Evolutionary conservation across 768 basidiomycete genomes (phyloP).

Genomic region (Tylopilus vinaceipallidus): DNA sequence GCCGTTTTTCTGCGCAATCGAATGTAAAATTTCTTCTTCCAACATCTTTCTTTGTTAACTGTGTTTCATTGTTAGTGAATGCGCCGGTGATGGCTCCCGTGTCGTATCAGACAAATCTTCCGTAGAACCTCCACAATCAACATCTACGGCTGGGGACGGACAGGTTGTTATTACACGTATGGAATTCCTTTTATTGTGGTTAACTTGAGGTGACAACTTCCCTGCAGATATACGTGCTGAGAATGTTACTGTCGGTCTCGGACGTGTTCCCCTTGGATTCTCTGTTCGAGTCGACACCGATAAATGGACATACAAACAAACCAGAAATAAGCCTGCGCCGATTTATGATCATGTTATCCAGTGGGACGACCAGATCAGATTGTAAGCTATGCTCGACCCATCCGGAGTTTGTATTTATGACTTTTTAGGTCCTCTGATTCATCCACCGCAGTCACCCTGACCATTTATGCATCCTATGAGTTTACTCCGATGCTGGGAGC

Average conservation of each 20-base stretch:
- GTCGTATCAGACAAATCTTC: background rate
- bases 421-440: background rate
- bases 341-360: slow-evolving; percentile 3
- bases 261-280: slow-evolving; percentile 16
- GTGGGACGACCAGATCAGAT: slow-evolving; percentile 7
- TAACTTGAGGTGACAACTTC: background rate
- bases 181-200: background rate
- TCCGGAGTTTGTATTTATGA: background rate
- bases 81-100: background rate
- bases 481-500: background rate
- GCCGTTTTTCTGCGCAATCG: slow-evolving; percentile 2
- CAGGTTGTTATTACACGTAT: slow-evolving; percentile 5
- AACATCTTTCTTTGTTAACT: background rate
- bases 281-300: slow-evolving; percentile 9
- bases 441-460: background rate
- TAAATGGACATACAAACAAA: background rate
- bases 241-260: slow-evolving; percentile 3
- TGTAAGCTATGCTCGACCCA: background rate
- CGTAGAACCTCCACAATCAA: background rate
- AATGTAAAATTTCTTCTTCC: background rate
- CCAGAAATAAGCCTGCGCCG: background rate
- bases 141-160: background rate
- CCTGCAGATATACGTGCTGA: slow-evolving; percentile 12
- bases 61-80: background rate
- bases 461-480: background rate